A percentile compares a stretch with the other conserved stretches of the same genome.
Conservation (phyloP, 148 eudicot species). For the Rhododendron ovatum region DNA sequence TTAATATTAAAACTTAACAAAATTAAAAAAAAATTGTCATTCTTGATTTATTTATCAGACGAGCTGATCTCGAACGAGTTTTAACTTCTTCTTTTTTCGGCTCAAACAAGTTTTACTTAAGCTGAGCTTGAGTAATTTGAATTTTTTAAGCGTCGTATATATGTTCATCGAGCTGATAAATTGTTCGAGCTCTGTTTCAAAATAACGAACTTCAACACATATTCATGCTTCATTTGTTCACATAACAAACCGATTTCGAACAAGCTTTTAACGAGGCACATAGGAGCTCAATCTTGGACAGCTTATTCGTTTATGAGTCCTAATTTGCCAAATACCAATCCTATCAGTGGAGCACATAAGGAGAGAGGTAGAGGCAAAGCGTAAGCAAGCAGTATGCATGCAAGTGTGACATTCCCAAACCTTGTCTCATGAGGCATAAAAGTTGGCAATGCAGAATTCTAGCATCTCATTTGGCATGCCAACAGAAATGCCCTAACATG, state of each 20-base stretch:
- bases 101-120: neutral
- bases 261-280: neutral
- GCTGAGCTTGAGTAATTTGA: neutral
- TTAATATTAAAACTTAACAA: neutral
- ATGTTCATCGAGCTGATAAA: neutral
- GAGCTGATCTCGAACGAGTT: neutral
- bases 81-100: neutral
- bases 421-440: neutral
- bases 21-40: neutral
- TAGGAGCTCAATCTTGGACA: neutral
- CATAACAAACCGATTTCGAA: neutral
- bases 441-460: neutral
- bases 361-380: neutral
- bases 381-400: neutral
- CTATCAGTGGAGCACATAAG: neutral
- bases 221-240: neutral
- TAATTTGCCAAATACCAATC: neutral
- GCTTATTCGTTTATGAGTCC: neutral
- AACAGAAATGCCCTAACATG: neutral
- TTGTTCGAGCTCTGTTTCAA: neutral
- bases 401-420: neutral
- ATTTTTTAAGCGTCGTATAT: neutral
- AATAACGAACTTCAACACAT: neutral
- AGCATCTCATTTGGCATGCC: neutral
- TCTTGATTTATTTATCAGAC: neutral